phyloP scores from a whole-genome alignment of 1,139 yeast species.

The Saccharomyces uvarum region DNA sequence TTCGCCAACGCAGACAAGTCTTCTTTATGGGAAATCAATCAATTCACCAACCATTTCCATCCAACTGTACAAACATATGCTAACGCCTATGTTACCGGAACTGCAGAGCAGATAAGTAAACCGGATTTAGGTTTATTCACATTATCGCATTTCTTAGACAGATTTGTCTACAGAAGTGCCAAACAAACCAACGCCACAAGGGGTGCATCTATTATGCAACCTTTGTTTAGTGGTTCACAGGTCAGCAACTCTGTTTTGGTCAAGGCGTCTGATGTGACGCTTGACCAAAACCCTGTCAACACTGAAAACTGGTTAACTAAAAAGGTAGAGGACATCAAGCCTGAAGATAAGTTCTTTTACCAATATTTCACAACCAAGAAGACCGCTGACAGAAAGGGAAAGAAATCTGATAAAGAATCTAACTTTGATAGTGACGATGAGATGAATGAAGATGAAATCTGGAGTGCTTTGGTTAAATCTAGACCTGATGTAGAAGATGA shows the following conservation, averaged over 20 bases:
- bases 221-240: constrained; percentile 74
- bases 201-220: constrained; percentile 96
- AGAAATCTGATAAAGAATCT: constrained; percentile 27
- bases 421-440: constrained; percentile 45
- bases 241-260: constrained; percentile 67
- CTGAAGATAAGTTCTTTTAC: constrained; percentile 85
- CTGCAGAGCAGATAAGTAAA: constrained; percentile 40
- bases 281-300: constrained; percentile 58
- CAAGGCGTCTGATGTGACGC: constrained; percentile 48
- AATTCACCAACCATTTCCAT: constrained; percentile 74
- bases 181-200: constrained; percentile 63
- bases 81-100: constrained; percentile 47
- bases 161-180: constrained; percentile 91
- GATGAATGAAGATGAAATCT: constrained; percentile 70
- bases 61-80: constrained; percentile 88
- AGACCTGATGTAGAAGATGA: constrained; percentile 73
- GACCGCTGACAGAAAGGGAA: constrained; percentile 33
- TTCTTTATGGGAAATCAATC: constrained; percentile 78
- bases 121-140: constrained; percentile 91
- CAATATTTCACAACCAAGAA: constrained; percentile 72
- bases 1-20: constrained; percentile 75
- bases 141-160: constrained; percentile 81
- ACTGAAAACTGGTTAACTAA: constrained; percentile 74
- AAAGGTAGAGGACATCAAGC: constrained; percentile 59
- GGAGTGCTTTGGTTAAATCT: constrained; percentile 83